Evolutionary conservation across 2,329 filamentous ascomycete genomes (phyloP).

Genomic region (Fusarium armeniacum): DNA sequence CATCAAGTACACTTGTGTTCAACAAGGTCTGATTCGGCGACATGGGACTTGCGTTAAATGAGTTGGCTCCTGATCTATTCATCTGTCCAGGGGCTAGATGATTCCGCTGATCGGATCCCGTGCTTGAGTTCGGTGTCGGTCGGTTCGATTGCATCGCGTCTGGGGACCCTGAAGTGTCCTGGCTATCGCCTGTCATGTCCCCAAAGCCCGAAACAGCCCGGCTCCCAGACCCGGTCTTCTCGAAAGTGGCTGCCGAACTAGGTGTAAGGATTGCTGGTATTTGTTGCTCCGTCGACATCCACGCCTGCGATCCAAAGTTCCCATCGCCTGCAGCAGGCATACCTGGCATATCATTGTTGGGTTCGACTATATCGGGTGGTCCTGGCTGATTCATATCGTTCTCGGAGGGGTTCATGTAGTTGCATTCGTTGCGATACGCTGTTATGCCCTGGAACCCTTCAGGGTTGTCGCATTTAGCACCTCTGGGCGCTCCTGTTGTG

Average conservation of each 20-base stretch:
- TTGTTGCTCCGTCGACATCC: constrained; percentile 59
- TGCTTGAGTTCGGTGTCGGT: constrained; percentile 72
- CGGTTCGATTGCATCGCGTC: constrained; percentile 65
- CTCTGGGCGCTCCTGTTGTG: constrained; percentile 34
- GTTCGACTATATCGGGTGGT: constrained; percentile 58
- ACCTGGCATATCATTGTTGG: constrained; percentile 49
- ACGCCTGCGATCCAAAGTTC: constrained; percentile 52
- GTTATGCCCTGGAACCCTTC: constrained; percentile 59
- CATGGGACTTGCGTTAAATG: constrained; percentile 68
- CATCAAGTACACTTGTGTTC: constrained; percentile 56
- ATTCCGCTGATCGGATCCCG: constrained; percentile 51
- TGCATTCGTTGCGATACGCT: constrained; percentile 61
- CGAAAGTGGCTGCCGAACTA: constrained; percentile 53
- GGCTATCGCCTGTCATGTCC: constrained; percentile 61
- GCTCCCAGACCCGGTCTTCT: constrained; percentile 51
- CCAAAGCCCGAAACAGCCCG: constrained; percentile 56
- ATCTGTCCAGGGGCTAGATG: constrained; percentile 52
- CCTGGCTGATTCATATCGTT: constrained; percentile 57
- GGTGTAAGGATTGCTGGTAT: constrained; percentile 56
- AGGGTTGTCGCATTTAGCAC: constrained; percentile 54
- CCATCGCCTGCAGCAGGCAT: constrained; percentile 41
- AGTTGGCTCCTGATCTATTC: constrained; percentile 58
- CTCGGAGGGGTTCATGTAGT: constrained; percentile 58
- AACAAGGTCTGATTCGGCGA: constrained; percentile 60
- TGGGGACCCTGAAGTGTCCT: constrained; percentile 64